Evolutionary conservation across 768 basidiomycete species (phyloP).

Genomic region (Strobilomyces dryophilus): DNA sequence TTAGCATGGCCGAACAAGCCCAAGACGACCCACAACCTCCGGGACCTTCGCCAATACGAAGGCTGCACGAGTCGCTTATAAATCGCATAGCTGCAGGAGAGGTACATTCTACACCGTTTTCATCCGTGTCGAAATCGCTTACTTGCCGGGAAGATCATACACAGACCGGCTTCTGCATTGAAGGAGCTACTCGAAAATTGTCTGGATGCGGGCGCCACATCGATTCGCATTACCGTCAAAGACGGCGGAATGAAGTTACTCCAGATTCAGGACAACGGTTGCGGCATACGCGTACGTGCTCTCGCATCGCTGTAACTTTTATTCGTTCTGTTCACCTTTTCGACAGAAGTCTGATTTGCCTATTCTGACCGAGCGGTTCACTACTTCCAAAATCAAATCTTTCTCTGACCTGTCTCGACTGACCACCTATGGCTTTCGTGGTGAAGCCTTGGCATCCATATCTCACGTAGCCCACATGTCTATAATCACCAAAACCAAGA

Average conservation of each 20-base stretch:
- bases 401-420: slow-evolving; percentile 86
- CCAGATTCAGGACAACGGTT: slow-evolving; percentile 96
- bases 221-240: slow-evolving; percentile 84
- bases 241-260: slow-evolving; percentile 94
- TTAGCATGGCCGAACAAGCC: slow-evolving; percentile 11
- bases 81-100: slow-evolving; percentile 89
- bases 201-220: slow-evolving; percentile 88
- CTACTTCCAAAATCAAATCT: slow-evolving; percentile 85
- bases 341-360: slow-evolving; percentile 80
- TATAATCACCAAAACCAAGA: slow-evolving; percentile 86
- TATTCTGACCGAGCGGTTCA: slow-evolving; percentile 90
- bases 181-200: slow-evolving; percentile 96
- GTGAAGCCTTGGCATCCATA: slow-evolving; percentile 94
- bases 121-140: background rate
- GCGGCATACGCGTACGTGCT: slow-evolving; percentile 77
- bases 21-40: slow-evolving; percentile 16
- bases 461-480: slow-evolving; percentile 51
- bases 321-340: background rate
- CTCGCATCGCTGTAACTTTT: background rate
- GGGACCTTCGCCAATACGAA: slow-evolving; percentile 64
- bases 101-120: slow-evolving; percentile 30
- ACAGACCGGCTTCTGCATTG: slow-evolving; percentile 88
- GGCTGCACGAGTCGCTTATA: slow-evolving; percentile 78
- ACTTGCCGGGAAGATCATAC: slow-evolving; percentile 61
- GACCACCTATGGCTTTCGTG: slow-evolving; percentile 92